Conservation (phyloP, 2,329 filamentous ascomycete species). For the Rhexocercosporidium sp. region DNA sequence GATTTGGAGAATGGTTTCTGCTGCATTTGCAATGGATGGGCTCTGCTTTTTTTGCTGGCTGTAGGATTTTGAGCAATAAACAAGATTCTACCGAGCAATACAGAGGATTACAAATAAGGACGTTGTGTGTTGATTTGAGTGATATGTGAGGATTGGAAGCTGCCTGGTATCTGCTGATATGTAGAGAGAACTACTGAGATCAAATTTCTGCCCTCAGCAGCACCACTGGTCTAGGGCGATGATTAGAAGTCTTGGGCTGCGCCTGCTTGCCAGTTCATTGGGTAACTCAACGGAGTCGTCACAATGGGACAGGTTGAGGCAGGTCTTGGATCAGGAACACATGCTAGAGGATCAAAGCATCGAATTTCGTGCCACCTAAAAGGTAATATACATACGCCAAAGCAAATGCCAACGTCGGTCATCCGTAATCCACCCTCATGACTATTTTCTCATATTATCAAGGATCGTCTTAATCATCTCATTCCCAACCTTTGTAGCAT, state of each 20-base stretch:
- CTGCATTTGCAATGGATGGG: conserved; percentile 45
- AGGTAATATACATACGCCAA: neutral
- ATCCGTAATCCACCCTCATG: neutral
- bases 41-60: conserved; percentile 39
- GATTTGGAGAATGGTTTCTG: conserved; percentile 41
- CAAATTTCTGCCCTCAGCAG: neutral
- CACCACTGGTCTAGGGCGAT: neutral
- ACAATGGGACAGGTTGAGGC: no score
- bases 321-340: neutral
- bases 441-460: conserved; percentile 67
- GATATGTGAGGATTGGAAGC: neutral
- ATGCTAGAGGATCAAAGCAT: neutral
- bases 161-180: neutral
- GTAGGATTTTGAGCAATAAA: conserved; percentile 44
- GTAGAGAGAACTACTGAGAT: neutral
- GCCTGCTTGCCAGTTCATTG: neutral
- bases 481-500: conserved; percentile 87
- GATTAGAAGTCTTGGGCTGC: neutral
- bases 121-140: conserved; percentile 12
- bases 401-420: neutral
- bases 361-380: neutral
- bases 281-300: neutral
- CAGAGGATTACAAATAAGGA: conserved; percentile 27
- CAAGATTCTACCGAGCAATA: conserved; percentile 41
- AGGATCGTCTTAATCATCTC: conserved; percentile 97